These are phyloP conservation scores for Aphanomyces invadans DNA, from an alignment of 352 stramenopile genomes.

Conservation along the genomic window DNA sequence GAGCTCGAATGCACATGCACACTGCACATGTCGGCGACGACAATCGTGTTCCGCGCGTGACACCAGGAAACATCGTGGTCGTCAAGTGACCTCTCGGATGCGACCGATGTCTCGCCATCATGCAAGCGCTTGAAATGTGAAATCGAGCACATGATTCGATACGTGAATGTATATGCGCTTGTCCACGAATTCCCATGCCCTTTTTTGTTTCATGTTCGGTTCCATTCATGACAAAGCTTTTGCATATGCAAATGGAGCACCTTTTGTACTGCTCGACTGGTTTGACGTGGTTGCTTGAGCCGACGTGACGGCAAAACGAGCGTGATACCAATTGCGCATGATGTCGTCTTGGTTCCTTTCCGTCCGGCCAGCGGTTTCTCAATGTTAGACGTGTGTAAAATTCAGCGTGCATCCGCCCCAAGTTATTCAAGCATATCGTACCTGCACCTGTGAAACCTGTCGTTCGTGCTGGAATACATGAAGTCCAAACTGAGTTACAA, in stretches of 20 bases:
- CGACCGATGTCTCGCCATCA: background rate
- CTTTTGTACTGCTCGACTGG: too few species aligned
- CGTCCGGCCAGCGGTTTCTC: too few species aligned
- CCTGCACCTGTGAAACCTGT: slow-evolving; percentile 38
- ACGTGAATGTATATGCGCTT: background rate
- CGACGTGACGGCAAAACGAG: too few species aligned
- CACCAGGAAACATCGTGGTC: background rate
- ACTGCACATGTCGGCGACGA: background rate
- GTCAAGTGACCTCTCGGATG: background rate
- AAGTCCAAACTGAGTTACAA: slow-evolving; percentile 35
- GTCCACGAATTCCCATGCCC: too few species aligned
- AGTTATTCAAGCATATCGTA: slow-evolving; percentile 38
- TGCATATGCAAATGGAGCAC: too few species aligned
- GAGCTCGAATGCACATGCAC: background rate
- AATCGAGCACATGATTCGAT: slow-evolving; percentile 6
- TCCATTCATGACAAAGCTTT: too few species aligned
- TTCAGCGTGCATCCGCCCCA: slow-evolving; percentile 34
- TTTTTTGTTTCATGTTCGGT: too few species aligned
- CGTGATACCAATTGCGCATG: too few species aligned
- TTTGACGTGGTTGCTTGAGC: too few species aligned
- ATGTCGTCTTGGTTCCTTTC: too few species aligned
- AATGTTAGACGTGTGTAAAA: too few species aligned
- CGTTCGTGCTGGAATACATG: slow-evolving; percentile 48
- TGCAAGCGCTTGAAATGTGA: background rate
- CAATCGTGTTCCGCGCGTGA: background rate